These are phyloP conservation scores for Russula earlei DNA, from an alignment of 768 basidiomycete genomes.

Conservation along the genomic window DNA sequence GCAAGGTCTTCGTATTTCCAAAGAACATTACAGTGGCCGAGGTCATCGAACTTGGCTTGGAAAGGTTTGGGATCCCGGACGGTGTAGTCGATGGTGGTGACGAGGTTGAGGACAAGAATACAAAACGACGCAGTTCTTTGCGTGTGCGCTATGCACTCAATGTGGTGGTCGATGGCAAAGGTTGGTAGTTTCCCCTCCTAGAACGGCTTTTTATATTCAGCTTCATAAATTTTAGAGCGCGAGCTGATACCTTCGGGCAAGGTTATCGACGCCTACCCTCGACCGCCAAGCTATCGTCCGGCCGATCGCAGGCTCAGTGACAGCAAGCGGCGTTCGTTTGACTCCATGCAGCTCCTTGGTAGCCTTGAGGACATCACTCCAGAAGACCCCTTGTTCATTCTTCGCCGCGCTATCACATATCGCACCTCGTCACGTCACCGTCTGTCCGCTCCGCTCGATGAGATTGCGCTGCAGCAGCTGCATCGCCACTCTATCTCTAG, in stretches of 20 bases:
- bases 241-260: conserved; percentile 72
- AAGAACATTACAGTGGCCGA: conserved; percentile 95
- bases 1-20: conserved; percentile 85
- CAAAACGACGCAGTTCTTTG: conserved; percentile 66
- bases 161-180: conserved; percentile 49
- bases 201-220: neutral
- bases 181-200: conserved; percentile 34
- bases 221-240: conserved; percentile 47
- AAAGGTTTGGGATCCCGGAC: conserved; percentile 88
- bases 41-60: conserved; percentile 86
- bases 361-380: conserved; percentile 62
- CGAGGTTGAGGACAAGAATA: conserved; percentile 88
- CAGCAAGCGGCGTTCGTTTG: conserved; percentile 78
- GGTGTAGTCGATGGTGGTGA: conserved; percentile 99
- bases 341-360: conserved; percentile 65
- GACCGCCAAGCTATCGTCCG: conserved; percentile 61
- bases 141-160: conserved; percentile 79
- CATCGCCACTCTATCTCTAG: conserved; percentile 54
- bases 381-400: conserved; percentile 83
- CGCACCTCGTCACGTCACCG: conserved; percentile 61
- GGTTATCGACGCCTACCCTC: conserved; percentile 73
- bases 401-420: conserved; percentile 74
- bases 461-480: conserved; percentile 65
- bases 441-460: conserved; percentile 71
- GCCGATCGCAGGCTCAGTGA: conserved; percentile 51